A percentile compares a stretch with the other conserved stretches of the same genome.
phyloP scores from a whole-genome alignment of 768 basidiomycete species.

The Trametes cinnabarina region DNA sequence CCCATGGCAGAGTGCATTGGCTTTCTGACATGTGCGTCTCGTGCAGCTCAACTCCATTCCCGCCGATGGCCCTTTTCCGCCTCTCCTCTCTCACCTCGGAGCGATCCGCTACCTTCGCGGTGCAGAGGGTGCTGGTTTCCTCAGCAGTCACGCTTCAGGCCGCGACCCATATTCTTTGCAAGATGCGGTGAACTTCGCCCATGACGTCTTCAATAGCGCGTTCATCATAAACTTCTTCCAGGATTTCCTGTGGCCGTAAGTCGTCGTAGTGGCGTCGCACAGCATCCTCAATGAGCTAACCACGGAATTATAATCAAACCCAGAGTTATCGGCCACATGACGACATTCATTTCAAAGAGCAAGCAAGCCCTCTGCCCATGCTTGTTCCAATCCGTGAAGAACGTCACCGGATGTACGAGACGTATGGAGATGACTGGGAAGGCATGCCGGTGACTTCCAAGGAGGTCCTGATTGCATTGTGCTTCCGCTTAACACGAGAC shows the following conservation, averaged over 20 bases:
- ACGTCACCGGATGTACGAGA: constrained; percentile 6
- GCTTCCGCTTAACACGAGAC: neutral
- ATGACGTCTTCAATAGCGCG: constrained; percentile 16
- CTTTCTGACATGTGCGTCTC: neutral
- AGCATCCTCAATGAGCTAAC: too few species aligned
- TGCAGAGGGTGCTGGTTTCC: constrained; percentile 23
- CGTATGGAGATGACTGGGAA: constrained; percentile 13
- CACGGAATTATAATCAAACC: too few species aligned
- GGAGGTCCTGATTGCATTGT: neutral
- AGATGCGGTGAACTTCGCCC: constrained; percentile 16
- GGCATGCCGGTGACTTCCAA: constrained; percentile 13
- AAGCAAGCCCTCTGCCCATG: constrained; percentile 2
- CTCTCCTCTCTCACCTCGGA: constrained; percentile 26
- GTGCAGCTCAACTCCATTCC: constrained; percentile 23
- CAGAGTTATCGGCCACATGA: neutral
- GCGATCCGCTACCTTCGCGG: constrained; percentile 28
- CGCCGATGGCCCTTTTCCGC: constrained; percentile 22
- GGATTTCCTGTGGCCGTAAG: constrained; percentile 19
- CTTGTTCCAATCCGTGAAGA: constrained; percentile 14
- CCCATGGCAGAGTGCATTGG: too few species aligned
- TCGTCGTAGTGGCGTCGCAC: too few species aligned
- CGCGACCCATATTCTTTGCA: constrained; percentile 14
- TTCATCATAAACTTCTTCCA: constrained; percentile 18
- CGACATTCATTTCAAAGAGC: constrained; percentile 9
- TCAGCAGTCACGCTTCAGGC: constrained; percentile 9